phyloP scores from a whole-genome alignment of 2,329 filamentous ascomycete species.

The Colletotrichum zoysiae region DNA sequence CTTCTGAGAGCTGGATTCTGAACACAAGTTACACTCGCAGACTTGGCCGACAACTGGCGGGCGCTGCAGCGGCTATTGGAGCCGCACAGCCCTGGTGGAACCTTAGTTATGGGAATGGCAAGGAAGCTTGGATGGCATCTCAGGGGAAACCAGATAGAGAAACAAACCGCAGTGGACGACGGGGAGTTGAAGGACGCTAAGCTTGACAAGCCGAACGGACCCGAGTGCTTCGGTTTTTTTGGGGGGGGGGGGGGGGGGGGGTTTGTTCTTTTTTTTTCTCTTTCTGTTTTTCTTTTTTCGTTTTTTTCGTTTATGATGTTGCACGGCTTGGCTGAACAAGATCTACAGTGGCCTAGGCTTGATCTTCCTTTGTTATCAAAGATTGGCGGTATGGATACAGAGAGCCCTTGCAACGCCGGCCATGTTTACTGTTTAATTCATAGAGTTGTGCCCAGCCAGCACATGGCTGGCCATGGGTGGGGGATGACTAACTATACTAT shows the following conservation, averaged over 20 bases:
- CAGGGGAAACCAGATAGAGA: conserved; percentile 5
- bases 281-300: not conserved
- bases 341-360: conserved; percentile 28
- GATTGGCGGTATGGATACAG: conserved; percentile 17
- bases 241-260: no score
- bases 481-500: not conserved
- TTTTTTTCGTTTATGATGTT: not conserved
- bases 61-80: not conserved
- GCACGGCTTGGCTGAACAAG: conserved; percentile 13
- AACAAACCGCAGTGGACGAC: not conserved
- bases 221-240: conserved; percentile 19
- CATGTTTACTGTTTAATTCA: not conserved
- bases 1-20: not conserved
- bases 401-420: not conserved
- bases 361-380: conserved; percentile 3
- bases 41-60: not conserved
- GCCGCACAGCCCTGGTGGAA: not conserved
- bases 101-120: not conserved
- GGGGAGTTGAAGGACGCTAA: conserved; percentile 16
- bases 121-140: conserved; percentile 1
- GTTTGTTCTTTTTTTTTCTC: not conserved
- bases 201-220: conserved; percentile 26
- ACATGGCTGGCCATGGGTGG: not conserved
- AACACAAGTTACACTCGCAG: not conserved
- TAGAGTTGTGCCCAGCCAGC: conserved; percentile 17